Percentiles rank a stretch among this genome's conserved stretches.
Conservation (phyloP, 495 filamentous ascomycete genomes). For the Tuber calosporum region DNA sequence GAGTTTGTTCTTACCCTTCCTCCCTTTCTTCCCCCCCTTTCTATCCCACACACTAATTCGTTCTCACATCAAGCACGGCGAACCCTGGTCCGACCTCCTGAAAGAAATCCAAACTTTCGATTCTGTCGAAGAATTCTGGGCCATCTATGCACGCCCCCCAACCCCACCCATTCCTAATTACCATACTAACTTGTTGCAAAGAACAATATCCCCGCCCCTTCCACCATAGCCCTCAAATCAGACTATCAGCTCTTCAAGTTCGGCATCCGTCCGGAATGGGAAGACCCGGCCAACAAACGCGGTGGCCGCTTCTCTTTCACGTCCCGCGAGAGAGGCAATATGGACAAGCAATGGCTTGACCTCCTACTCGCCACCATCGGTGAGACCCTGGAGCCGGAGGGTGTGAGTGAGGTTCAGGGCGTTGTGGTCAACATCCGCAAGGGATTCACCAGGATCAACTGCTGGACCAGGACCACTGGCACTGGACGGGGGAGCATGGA, state of each 20-base stretch:
- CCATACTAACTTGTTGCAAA: not conserved
- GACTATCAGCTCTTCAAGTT: slow-evolving; percentile 2
- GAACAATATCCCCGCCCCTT: not conserved
- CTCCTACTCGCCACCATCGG: not conserved
- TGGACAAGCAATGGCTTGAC: not conserved
- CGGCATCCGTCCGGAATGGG: not conserved
- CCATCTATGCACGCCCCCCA: not conserved
- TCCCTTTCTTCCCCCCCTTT: not conserved
- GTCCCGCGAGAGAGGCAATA: not conserved
- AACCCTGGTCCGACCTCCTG: not conserved
- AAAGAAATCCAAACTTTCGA: not conserved
- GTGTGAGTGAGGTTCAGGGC: not conserved
- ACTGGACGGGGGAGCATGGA: not conserved
- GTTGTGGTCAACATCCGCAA: not conserved
- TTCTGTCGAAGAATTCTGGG: not conserved
- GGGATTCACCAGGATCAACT: not conserved
- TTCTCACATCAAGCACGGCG: not conserved
- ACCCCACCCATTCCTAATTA: not conserved
- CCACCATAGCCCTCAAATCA: not conserved
- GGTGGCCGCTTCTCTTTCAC: not conserved
- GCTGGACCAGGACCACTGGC: not conserved
- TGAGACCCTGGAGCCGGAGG: not conserved
- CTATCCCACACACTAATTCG: not conserved
- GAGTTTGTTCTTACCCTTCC: not conserved
- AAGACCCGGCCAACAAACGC: not conserved